Percentiles rank a stretch among this genome's conserved stretches.
phyloP scores from a whole-genome alignment of 352 stramenopile genomes.

The Thalassiosira mediterranea region DNA sequence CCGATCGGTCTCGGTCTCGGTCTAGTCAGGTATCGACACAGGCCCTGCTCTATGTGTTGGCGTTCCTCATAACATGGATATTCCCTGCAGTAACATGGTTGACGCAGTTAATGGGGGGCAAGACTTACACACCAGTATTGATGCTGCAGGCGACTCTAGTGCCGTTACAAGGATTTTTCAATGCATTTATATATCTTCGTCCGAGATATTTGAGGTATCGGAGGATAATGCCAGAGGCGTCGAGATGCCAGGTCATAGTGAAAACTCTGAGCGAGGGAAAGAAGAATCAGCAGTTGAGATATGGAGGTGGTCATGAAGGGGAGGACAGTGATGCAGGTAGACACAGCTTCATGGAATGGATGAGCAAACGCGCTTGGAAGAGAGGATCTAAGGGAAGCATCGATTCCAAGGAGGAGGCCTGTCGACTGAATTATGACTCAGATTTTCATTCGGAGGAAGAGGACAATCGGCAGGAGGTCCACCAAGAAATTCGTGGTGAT shows the following conservation, averaged over 20 bases:
- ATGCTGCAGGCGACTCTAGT: conserved; percentile 15
- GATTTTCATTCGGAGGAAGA: not conserved
- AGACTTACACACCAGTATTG: conserved; percentile 4
- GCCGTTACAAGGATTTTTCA: conserved; percentile 54
- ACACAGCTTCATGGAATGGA: not conserved
- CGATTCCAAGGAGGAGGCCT: not conserved
- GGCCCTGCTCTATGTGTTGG: conserved; percentile 13
- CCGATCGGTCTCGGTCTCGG: not conserved
- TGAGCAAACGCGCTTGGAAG: not conserved
- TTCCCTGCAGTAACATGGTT: conserved; percentile 1
- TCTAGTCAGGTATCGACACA: not conserved
- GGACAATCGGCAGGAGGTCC: not conserved
- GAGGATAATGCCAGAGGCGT: not conserved
- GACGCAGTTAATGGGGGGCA: not conserved
- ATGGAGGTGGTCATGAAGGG: not conserved
- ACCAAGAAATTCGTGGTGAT: no score
- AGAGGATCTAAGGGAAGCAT: not conserved
- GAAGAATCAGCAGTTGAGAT: not conserved
- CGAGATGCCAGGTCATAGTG: not conserved
- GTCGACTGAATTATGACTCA: not conserved
- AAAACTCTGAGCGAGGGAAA: not conserved
- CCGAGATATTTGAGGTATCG: conserved; percentile 31
- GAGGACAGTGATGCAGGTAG: not conserved
- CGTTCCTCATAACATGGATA: conserved; percentile 17
- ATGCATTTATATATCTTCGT: conserved; percentile 56